phyloP scores from a whole-genome alignment of 2,329 filamentous ascomycete genomes.

The Neospermospora avenae region DNA sequence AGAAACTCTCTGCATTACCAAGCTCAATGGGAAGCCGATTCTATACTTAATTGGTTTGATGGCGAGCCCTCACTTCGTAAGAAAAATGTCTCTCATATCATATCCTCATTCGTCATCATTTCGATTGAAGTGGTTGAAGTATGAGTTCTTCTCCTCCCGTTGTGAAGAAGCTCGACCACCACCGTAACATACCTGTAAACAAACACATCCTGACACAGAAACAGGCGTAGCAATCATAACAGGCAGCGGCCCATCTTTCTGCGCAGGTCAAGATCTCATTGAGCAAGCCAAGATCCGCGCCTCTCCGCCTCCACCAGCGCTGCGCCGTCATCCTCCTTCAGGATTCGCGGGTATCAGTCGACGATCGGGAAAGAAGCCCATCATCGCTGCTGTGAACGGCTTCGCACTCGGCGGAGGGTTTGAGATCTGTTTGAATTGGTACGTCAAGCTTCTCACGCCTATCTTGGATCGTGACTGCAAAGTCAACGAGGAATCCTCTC shows the following conservation, averaged over 20 bases:
- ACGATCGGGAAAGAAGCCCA: constrained; percentile 66
- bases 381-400: constrained; percentile 77
- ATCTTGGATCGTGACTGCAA: background rate
- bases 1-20: constrained; percentile 45
- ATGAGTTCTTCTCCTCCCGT: too few relatives aligned
- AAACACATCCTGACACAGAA: background rate
- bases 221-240: constrained; percentile 57
- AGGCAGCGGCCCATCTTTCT: constrained; percentile 63
- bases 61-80: constrained; percentile 46
- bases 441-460: background rate
- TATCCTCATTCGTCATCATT: too few relatives aligned
- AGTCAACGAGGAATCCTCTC: background rate
- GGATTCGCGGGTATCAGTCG: constrained; percentile 68
- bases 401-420: constrained; percentile 72
- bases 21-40: constrained; percentile 40
- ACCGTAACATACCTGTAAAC: too few relatives aligned
- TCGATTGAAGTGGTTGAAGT: too few relatives aligned
- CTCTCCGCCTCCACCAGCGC: constrained; percentile 25
- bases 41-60: constrained; percentile 59
- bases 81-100: background rate
- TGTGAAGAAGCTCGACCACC: too few relatives aligned
- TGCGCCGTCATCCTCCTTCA: constrained; percentile 31
- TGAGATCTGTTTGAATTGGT: constrained; percentile 62
- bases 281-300: constrained; percentile 54
- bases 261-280: constrained; percentile 61